Percentiles rank a stretch among this genome's conserved stretches.
Conservation (phyloP, 75 land plant genomes). For the Sequoiadendron giganteum region DNA sequence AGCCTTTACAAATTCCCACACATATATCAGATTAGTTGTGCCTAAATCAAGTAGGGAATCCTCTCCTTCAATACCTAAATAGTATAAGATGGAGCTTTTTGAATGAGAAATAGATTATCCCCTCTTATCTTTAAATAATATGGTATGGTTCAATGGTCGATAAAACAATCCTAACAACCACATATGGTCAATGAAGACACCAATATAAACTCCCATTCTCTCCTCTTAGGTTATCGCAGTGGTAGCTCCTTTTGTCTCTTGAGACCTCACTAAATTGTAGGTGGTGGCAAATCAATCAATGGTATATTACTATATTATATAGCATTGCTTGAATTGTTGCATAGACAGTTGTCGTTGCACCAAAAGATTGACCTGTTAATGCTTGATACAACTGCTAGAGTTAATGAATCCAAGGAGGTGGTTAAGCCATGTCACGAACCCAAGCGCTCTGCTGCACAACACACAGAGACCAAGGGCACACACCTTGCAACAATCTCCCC, state of each 20-base stretch:
- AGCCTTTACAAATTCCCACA: not conserved
- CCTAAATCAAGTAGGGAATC: not conserved
- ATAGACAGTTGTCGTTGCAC: no score
- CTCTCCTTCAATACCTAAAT: not conserved
- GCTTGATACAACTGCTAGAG: no score
- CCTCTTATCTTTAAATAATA: not conserved
- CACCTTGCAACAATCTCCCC: no score
- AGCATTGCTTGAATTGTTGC: no score
- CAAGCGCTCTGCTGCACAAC: no score
- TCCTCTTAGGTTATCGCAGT: not conserved
- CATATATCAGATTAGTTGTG: not conserved
- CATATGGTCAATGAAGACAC: not conserved
- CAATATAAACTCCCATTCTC: not conserved
- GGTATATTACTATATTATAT: no score
- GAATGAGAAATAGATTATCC: not conserved
- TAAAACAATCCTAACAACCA: not conserved
- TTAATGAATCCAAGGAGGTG: no score
- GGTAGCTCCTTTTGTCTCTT: not conserved
- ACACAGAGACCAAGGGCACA: no score
- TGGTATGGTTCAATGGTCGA: not conserved
- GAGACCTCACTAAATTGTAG: not conserved
- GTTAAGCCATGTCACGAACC: no score
- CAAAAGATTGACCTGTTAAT: no score
- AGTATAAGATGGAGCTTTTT: not conserved
- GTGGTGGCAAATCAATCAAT: not conserved